Evolutionary conservation across 1,139 yeast genomes (phyloP).

Genomic region (Pichia sp.): DNA sequence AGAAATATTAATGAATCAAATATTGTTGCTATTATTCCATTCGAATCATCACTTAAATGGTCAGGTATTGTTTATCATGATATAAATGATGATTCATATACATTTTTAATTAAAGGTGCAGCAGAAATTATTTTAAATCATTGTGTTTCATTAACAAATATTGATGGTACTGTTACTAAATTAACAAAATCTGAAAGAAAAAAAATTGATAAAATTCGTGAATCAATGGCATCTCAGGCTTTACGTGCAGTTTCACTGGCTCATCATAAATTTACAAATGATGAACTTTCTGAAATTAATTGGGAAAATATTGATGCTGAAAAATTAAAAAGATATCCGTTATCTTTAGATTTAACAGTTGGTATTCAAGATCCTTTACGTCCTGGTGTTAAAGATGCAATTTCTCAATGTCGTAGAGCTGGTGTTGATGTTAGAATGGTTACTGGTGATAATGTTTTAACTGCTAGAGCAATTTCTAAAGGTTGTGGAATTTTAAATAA

Average conservation of each 20-base stretch:
- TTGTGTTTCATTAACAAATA: conserved; percentile 39
- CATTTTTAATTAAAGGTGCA: conserved; percentile 85
- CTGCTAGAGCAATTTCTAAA: conserved; percentile 86
- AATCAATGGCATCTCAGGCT: conserved; percentile 65
- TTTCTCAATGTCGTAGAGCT: conserved; percentile 74
- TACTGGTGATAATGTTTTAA: conserved; percentile 87
- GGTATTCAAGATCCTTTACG: conserved; percentile 96
- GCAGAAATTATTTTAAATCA: conserved; percentile 74
- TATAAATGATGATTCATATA: conserved; percentile 41
- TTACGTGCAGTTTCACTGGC: conserved; percentile 82
- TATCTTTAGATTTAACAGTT: conserved; percentile 62
- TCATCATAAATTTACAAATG: conserved; percentile 57
- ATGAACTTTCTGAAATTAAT: conserved; percentile 20
- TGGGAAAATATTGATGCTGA: conserved; percentile 37
- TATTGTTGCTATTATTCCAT: conserved; percentile 73
- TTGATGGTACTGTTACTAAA: conserved; percentile 32
- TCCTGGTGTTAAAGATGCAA: conserved; percentile 86
- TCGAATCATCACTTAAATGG: conserved; percentile 91
- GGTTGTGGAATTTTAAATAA: conserved; percentile 72
- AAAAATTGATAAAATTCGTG: conserved; percentile 42
- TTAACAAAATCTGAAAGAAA: conserved; percentile 18
- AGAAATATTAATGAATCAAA: conserved; percentile 35
- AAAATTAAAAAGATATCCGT: conserved; percentile 23
- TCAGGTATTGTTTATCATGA: conserved; percentile 64
- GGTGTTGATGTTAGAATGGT: conserved; percentile 97